Evolutionary conservation across 1,284 basidiomycete species (phyloP), one percentile per base, ranked within the genome.

Genomic region (Ceratobasidium papillatum): DNA sequence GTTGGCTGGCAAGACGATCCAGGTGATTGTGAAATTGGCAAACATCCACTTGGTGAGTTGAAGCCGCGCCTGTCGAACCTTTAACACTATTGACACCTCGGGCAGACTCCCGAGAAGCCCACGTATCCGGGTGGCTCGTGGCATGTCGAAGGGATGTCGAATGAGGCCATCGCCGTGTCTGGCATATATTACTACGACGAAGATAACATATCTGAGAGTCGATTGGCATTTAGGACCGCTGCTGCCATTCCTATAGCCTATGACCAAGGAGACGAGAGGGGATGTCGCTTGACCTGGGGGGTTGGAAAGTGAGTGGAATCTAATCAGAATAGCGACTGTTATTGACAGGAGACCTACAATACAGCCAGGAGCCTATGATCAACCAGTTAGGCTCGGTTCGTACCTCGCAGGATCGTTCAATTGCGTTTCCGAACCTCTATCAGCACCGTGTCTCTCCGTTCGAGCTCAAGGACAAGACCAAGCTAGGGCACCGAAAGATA

Each of bases 121-220:
- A 65, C 73, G 11, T 86, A 84, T 78, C 63, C 74, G 1, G 85
- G 84, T 1, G 82, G 84, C 3, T 78, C 79, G 82, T 84, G 82
- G 83, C 81, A 83, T 56, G 78, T 83, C 52, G 83, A 83, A 75
- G 82, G 80, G 71, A 8, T 89, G 87, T 87, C 86, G 86, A 66
- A 86, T 88, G 27, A 86, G 87, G 79, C 87, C 87, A 25, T 88
- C 87, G 86, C 79, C 82, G 75, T 87, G 86, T 76, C 88, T 89
- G 78, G 82, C 0, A 81, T 86, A 19, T 85, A 86, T 75, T 86
- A 84, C 72, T 77, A 75, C 64, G 74, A 71, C 43, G 68, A 72
- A 25, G 75, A 75, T 61, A 77, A 77, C 54, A 74, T 77, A 34
- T 62, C 59, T 11, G 74, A 76, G n/a, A 75, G 73, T 27, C 34